phyloP scores from a whole-genome alignment of 257 asterid genomes.

The Scutellaria barbata region DNA sequence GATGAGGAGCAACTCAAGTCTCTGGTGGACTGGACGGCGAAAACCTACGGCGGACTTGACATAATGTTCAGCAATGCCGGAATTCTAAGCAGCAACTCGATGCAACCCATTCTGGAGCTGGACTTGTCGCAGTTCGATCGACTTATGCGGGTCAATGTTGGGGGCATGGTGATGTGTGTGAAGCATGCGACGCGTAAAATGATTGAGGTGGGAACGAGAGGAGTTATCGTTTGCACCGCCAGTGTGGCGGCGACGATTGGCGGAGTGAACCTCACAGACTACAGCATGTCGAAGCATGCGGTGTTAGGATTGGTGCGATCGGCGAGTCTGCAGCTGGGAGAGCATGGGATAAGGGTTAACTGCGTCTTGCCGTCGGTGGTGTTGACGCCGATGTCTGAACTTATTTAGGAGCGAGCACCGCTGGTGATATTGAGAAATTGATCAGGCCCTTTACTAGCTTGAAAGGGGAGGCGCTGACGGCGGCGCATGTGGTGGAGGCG shows the following conservation, averaged over 20 bases:
- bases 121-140: conserved; percentile 37
- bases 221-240: conserved; percentile 47
- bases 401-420: neutral
- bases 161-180: conserved; percentile 42
- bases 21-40: conserved; percentile 43
- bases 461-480: conserved; percentile 35
- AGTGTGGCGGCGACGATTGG: conserved; percentile 40
- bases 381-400: conserved; percentile 30
- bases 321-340: conserved; percentile 45
- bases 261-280: conserved; percentile 23
- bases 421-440: conserved; percentile 18
- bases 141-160: conserved; percentile 36
- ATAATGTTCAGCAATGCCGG: conserved; percentile 60
- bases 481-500: conserved; percentile 42
- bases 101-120: conserved; percentile 45
- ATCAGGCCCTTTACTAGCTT: conserved; percentile 29
- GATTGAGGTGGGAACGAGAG: conserved; percentile 31
- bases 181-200: conserved; percentile 45
- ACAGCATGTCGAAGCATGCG: conserved; percentile 43
- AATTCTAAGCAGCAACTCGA: neutral
- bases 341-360: conserved; percentile 51
- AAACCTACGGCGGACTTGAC: conserved; percentile 46
- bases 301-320: conserved; percentile 45
- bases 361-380: neutral
- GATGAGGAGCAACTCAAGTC: conserved; percentile 53